Base-by-base conservation (phyloP, 805 yeast species). In the Pichia ethanolica region DNA sequence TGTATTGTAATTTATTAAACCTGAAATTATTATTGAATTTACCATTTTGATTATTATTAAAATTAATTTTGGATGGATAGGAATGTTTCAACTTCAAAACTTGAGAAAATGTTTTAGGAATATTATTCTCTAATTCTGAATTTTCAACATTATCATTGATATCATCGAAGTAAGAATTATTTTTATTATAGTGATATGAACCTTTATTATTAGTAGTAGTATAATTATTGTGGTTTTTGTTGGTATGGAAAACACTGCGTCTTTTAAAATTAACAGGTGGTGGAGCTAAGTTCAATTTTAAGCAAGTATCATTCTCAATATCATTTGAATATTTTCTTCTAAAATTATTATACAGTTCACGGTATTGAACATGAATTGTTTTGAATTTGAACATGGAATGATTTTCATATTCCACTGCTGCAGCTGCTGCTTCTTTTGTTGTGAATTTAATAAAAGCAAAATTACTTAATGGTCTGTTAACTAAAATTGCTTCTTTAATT, bases 331-430 rank as follows among this genome's bases (percentile, higher is more conserved):
- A 55, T 43, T 61, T 60, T 61, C 61, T 67, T 60, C 63, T 59
- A 45, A 54, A 61, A 39, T 64, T 62, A 51, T 67, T 71, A 53
- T 73, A 71, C 58, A 81, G 65, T 62, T 86, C 93, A 50, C 86
- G 77, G 62, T 83, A 86, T 65, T 87, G 95, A 43, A 89, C 96
- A 64, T 86, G 93, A 72, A 89, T 84, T 8, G 91, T 83, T 62
- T 77, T 82, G 50, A 78, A 80, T 58, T 79, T 68, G 60, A 89
- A 80, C 63, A 82, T 76, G 3, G 95, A 74, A 66, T 88, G 95
- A 61, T 89, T 88, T 61, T 86, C 93, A 53, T 82, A 74, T 64
- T 88, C 95, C 47, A 89, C 87, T 1, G 96, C 96, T 44, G 86
- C 74, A 5, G 93, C 95, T 7, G 96, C 95, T 26, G 93, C 79